Base-by-base conservation (phyloP, 2,329 filamentous ascomycete genomes). In the Leptosphaerulina australis region DNA sequence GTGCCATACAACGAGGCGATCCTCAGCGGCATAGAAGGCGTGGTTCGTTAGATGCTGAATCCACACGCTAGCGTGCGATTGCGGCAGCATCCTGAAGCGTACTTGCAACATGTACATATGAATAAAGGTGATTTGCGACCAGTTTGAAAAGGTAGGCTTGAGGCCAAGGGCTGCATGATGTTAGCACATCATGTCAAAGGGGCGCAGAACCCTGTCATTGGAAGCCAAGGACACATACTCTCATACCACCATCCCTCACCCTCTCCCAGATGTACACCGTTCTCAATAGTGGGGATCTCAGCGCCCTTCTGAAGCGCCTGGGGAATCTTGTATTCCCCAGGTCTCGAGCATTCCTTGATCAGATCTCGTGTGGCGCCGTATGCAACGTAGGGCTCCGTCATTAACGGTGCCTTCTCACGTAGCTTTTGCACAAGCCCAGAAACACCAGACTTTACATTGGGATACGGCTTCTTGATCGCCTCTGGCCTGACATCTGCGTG, bases 121-220 rank as follows among this genome's bases (percentile, higher is more conserved):
- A 50, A 99, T 82, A 81, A 96, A 96, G 26, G 92, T 94, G 34
- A 97, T 87, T 74, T 97, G 92, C 15, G 91, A 90, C 94, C 94
- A 99, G 48, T 90, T 93, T 69, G 87, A 92, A 74, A 99, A 99
- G 0, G 91, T 97, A 0, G 91, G 90, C 24, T 83, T 81, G 14
- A 99, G 83, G 20, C 83, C 83, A 57, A 96, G 84, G 41, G 87
- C 90, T 96, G 40, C 30, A 44, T n/a, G 3, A 25, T 31, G 41
- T 68, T 49, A 66, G 44, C 26, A 49, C 11, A 10, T 15, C 2
- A 20, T 40, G 40, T 25, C 3, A 26, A 18, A 15, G 14, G 34
- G 11, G 11, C 17, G 33, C 38, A 26, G 24, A 25, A 30, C 20
- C 39, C 38, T n/a, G 3, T 35, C 18, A 3, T 17, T 20, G n/a